A percentile compares a stretch with the other conserved stretches of the same genome.
These are phyloP conservation scores for Nitzschia palea DNA, from an alignment of 108 stramenopile species.

Conservation along the genomic window DNA sequence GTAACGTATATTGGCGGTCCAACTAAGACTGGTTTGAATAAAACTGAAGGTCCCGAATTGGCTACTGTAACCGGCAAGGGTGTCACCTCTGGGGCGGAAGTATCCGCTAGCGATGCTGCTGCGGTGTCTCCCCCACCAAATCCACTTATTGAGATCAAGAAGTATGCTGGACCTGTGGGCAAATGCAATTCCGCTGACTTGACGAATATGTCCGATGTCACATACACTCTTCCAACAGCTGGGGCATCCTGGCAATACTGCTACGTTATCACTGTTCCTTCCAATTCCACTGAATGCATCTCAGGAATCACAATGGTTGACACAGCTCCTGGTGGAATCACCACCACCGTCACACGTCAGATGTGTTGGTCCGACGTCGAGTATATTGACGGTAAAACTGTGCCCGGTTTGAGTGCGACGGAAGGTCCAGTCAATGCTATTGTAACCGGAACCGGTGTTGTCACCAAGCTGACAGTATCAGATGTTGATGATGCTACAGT, in stretches of 20 bases:
- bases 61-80: neutral
- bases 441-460: neutral
- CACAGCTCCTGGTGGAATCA: neutral
- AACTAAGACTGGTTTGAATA: neutral
- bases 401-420: neutral
- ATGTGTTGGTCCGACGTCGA: too few species aligned
- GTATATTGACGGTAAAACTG: neutral
- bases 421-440: neutral
- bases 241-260: neutral
- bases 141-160: conserved; percentile 1
- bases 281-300: neutral
- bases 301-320: neutral
- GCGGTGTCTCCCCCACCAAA: too few species aligned
- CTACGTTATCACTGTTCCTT: neutral
- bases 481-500: neutral
- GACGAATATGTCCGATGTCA: neutral
- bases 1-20: neutral
- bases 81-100: neutral
- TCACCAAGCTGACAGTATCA: neutral
- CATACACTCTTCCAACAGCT: neutral
- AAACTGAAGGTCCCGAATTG: neutral
- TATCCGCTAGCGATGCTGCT: neutral
- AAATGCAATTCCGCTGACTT: neutral
- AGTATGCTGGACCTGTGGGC: conserved; percentile 1
- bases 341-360: neutral